Evolutionary conservation across 495 filamentous ascomycete species (phyloP).

Genomic region (Trichoderma orchidacearum): DNA sequence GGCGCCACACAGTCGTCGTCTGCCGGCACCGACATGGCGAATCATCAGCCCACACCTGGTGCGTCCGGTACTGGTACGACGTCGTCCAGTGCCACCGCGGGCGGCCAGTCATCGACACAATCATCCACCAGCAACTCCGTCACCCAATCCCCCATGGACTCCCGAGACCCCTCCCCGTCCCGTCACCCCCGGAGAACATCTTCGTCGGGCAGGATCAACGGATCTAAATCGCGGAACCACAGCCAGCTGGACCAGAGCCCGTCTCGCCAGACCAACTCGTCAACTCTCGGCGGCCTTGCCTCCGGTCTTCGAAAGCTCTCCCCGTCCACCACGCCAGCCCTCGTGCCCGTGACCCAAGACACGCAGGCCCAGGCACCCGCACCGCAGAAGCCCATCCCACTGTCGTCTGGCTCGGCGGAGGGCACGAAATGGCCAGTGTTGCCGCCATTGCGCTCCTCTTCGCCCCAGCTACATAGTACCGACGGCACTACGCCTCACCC

Average conservation of each 20-base stretch:
- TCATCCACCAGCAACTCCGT: slow-evolving; percentile 27
- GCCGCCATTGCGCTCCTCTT: slow-evolving; percentile 54
- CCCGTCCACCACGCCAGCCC: slow-evolving; percentile 43
- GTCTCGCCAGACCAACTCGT: slow-evolving; percentile 36
- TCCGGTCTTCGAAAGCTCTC: slow-evolving; percentile 46
- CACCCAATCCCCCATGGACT: slow-evolving; percentile 23
- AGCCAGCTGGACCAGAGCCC: slow-evolving; percentile 56
- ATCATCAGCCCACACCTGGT: slow-evolving; percentile 1
- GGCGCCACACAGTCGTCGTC: background rate
- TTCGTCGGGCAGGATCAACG: background rate
- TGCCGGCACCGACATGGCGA: background rate
- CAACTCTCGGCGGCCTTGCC: slow-evolving; percentile 41
- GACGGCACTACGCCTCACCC: slow-evolving; percentile 24
- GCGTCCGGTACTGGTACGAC: background rate
- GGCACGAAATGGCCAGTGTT: slow-evolving; percentile 52
- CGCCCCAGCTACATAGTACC: slow-evolving; percentile 33
- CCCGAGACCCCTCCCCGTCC: slow-evolving; percentile 27
- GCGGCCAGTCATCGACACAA: slow-evolving; percentile 16
- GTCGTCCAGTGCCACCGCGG: background rate
- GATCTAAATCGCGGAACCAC: slow-evolving; percentile 51
- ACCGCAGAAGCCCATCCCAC: slow-evolving; percentile 45
- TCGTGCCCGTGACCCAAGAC: slow-evolving; percentile 43
- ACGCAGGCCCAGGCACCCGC: slow-evolving; percentile 42
- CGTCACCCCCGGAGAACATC: slow-evolving; percentile 13
- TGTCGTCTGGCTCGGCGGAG: slow-evolving; percentile 35